Evolutionary conservation across 345 rosid species (phyloP), one percentile per base, ranked within the genome.

Genomic region (Carallia brachiata): DNA sequence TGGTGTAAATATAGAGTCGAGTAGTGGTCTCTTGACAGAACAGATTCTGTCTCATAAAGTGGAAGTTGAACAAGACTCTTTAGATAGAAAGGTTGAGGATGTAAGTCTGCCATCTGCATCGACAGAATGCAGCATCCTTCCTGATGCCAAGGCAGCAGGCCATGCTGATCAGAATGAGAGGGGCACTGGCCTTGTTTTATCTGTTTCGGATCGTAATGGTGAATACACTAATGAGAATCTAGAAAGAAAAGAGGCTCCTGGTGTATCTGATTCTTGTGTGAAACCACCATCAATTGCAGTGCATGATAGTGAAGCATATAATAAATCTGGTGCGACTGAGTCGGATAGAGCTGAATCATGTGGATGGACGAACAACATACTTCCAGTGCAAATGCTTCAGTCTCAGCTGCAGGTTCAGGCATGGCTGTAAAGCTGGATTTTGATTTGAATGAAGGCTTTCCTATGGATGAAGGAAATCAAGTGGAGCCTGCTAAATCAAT

Each of bases 381-480:
- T 62, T 63, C 70, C 7, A 82, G 70, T 67, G 67, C 71, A 30
- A 53, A 36, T 76, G 37, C 85, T 67, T 52, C 31, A 15, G 68
- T 81, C 62, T 63, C 70, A 55, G 64, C 62, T 4, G 87, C 68
- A 48, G 80, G 75, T 3, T 70, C 82, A 39, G 85, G 78, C 57
- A 68, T 65, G 71, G 93, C 86, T 63, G 82, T 75, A 52, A 91
- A 87, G 84, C 80, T 91, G 27, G 87, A 77, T 70, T 94, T 94
- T 81, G 98, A 94, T 68, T 70, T 94, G 69, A 94, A 94, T 76
- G 95, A 94, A 85, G 96, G 92, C 65, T 78, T 91, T 52, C 64
- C 63, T 59, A 77, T 79, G 1, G 97, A 91, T 36, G 97, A 91
- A 64, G 80, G 83, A 37, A 83, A 72, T 71, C 69, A 59, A 23